Conservation (phyloP, 2,329 filamentous ascomycete species). For the Penicillium sp. region DNA sequence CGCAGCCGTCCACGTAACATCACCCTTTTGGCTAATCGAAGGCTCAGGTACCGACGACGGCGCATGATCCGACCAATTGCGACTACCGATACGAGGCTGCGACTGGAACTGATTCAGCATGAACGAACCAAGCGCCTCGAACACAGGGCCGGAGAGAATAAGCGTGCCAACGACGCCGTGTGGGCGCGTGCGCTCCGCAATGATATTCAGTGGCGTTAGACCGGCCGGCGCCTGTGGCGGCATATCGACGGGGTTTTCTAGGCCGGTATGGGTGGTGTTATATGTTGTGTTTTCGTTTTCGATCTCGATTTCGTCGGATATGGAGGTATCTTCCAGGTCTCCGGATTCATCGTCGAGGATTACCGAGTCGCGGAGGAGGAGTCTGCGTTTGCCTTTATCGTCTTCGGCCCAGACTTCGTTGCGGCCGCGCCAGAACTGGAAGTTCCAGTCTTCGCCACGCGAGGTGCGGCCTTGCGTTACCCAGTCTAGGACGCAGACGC, state of each 20-base stretch:
- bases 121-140: conserved; percentile 66
- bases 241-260: conserved; percentile 10
- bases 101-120: conserved; percentile 76
- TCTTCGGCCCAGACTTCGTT: conserved; percentile 68
- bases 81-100: conserved; percentile 76
- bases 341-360: conserved; percentile 62
- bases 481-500: conserved; percentile 88
- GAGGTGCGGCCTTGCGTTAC: conserved; percentile 84
- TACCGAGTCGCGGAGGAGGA: conserved; percentile 83
- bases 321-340: conserved; percentile 4
- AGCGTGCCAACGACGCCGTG: conserved; percentile 80
- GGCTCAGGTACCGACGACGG: conserved; percentile 23
- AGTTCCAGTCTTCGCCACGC: conserved; percentile 84
- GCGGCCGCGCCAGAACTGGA: conserved; percentile 73
- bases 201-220: conserved; percentile 27
- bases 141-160: conserved; percentile 72
- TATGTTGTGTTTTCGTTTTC: conserved; percentile 35
- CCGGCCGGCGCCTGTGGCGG: conserved; percentile 20
- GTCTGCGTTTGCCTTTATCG: conserved; percentile 49
- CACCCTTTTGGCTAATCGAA: conserved; percentile 44
- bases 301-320: conserved; percentile 24
- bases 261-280: conserved; percentile 9
- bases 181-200: conserved; percentile 65
- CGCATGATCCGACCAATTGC: conserved; percentile 62
- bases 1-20: conserved; percentile 79